These are phyloP conservation scores for Pleurotus tuoliensis DNA, from an alignment of 768 basidiomycete genomes.

Conservation along the genomic window DNA sequence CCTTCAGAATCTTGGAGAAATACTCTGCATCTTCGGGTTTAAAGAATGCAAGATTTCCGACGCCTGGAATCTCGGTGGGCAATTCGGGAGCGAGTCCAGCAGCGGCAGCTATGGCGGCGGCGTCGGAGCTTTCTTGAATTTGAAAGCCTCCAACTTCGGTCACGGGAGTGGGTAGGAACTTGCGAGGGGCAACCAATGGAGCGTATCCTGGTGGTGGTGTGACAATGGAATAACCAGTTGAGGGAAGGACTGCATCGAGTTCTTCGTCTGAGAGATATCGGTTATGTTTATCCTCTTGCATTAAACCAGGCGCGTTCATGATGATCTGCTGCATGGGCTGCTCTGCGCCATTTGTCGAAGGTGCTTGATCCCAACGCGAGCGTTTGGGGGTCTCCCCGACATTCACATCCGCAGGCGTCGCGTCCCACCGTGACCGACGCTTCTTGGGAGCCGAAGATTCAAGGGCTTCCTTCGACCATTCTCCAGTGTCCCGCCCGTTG, in stretches of 20 bases:
- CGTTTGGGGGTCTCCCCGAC: conserved; percentile 74
- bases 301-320: conserved; percentile 83
- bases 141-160: conserved; percentile 84
- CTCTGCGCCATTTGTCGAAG: conserved; percentile 48
- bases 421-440: conserved; percentile 95
- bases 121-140: conserved; percentile 92
- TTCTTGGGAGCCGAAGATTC: conserved; percentile 82
- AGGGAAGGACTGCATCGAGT: conserved; percentile 84
- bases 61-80: conserved; percentile 96
- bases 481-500: conserved; percentile 52
- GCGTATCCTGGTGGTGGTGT: conserved; percentile 93
- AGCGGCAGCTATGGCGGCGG: conserved; percentile 82
- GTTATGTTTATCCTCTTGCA: conserved; percentile 95
- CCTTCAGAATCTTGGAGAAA: conserved; percentile 92
- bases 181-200: conserved; percentile 62
- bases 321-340: conserved; percentile 75
- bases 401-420: conserved; percentile 71
- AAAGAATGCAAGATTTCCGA: conserved; percentile 96
- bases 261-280: conserved; percentile 96
- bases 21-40: conserved; percentile 98
- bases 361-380: conserved; percentile 97
- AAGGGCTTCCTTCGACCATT: conserved; percentile 74
- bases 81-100: conserved; percentile 90
- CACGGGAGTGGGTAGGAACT: conserved; percentile 54
- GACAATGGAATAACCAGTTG: conserved; percentile 85